Conservation (phyloP, 345 rosid genomes). For the Viola odorata region DNA sequence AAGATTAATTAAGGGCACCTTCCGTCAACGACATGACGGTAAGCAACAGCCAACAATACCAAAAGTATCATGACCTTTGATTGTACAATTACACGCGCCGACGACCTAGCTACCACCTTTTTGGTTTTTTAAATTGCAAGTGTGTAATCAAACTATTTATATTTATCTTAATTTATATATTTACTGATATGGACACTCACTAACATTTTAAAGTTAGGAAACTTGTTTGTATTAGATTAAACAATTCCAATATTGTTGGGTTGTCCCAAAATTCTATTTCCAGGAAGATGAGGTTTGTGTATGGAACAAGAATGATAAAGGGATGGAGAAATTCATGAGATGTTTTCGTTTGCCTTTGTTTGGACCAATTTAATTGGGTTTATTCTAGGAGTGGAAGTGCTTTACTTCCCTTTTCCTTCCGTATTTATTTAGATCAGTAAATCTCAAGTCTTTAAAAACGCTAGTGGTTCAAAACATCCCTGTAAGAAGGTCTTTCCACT, state of each 20-base stretch:
- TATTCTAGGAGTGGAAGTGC: no score
- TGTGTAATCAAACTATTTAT: constrained; percentile 3
- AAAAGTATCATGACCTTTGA: constrained; percentile 32
- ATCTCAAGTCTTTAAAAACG: no score
- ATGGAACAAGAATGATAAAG: constrained; percentile 16
- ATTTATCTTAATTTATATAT: constrained; percentile 21
- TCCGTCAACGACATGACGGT: constrained; percentile 33
- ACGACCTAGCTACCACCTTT: constrained; percentile 29
- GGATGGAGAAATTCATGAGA: constrained; percentile 14
- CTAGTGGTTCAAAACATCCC: no score
- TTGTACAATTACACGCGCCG: constrained; percentile 33
- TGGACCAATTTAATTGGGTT: background rate
- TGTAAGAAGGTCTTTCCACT: no score
- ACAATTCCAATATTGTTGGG: constrained; percentile 15
- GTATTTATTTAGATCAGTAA: no score
- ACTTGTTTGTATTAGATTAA: constrained; percentile 27
- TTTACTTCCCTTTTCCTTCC: no score
- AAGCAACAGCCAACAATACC: constrained; percentile 12
- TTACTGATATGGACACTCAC: constrained; percentile 50
- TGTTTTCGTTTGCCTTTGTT: constrained; percentile 4
- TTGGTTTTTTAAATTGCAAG: constrained; percentile 2
- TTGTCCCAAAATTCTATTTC: constrained; percentile 16
- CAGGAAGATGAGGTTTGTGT: constrained; percentile 18
- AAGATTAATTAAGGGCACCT: constrained; percentile 9
- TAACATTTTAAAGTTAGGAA: constrained; percentile 42